These are phyloP conservation scores for Knoxia roxburghii DNA, from an alignment of 257 asterid species.

Conservation along the genomic window DNA sequence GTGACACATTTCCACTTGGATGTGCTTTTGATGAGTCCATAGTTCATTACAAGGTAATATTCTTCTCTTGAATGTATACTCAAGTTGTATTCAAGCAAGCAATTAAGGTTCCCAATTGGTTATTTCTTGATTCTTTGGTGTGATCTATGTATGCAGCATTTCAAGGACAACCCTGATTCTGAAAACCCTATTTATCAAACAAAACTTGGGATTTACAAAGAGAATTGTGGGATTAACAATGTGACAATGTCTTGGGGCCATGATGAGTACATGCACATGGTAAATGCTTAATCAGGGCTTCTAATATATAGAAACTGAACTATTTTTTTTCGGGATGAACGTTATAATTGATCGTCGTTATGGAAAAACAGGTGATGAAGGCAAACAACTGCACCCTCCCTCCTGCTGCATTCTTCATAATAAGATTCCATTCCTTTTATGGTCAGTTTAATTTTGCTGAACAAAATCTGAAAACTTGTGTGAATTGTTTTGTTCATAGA, in stretches of 20 bases:
- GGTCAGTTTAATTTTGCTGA: background rate
- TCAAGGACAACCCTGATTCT: slow-evolving; percentile 20
- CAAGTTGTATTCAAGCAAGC: background rate
- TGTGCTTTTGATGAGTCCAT: slow-evolving; percentile 23
- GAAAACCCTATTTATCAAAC: slow-evolving; percentile 15
- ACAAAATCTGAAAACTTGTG: background rate
- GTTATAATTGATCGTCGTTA: too few species aligned
- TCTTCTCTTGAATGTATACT: background rate
- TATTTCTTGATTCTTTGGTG: background rate
- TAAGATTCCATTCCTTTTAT: slow-evolving; percentile 21
- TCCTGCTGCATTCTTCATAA: slow-evolving; percentile 20
- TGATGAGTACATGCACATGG: slow-evolving; percentile 23
- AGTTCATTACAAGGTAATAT: slow-evolving; percentile 18
- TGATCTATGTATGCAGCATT: slow-evolving; percentile 13
- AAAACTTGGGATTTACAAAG: slow-evolving; percentile 17
- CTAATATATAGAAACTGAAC: too few species aligned
- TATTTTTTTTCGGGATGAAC: too few species aligned
- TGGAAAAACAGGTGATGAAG: slow-evolving; percentile 16
- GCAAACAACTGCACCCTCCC: slow-evolving; percentile 21
- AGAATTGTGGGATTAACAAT: slow-evolving; percentile 23
- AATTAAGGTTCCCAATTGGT: background rate
- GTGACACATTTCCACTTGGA: slow-evolving; percentile 23
- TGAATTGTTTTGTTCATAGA: background rate
- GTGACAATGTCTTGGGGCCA: slow-evolving; percentile 24
- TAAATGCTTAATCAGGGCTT: background rate